Base-by-base conservation (phyloP, 148 eudicot genomes). In the Camellia granthamiana region DNA sequence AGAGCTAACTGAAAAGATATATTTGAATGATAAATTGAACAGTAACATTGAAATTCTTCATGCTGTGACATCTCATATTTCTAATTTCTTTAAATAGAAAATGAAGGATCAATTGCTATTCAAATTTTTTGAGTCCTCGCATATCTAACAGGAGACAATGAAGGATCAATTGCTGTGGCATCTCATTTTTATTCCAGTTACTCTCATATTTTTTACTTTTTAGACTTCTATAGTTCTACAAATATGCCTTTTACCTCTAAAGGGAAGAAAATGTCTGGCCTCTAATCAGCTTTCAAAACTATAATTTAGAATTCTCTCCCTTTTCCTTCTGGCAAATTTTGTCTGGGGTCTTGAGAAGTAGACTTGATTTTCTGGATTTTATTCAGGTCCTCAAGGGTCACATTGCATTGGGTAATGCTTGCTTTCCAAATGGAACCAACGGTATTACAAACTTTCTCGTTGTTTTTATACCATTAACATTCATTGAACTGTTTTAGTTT, bases 381-480 rank as follows among this genome's bases (percentile, higher is more conserved):
- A 19, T 86, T 59, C 90, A 96, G 99, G 99, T 96, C 86, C 92
- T 96, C 66, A 91, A 92, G 88, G 97, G 99, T 63, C 99, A 96
- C 78, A 90, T 96, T 80, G 88, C 90, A 44, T 75, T 96, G 89
- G 98, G 90, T 44, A 86, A 82, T 89, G 99, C 99, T 77, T 83
- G 91, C 82, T 96, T 96, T 90, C 98, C 98, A 3, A 91, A 86
- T 87, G 99, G 99, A 90, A 92, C 97, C 56, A 92, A 84, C 79
- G 97, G 98, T 95, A 93, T 44, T 80, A 69, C 11, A 21, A 13
- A 21, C 81, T 54, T 38, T 51, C 62, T 14, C 18, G 3, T 30
- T 78, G 68, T 59, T 23, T 49, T 19, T 68, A 2, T 21, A 19
- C 70, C 71, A 14, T 58, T 72, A 78, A 51, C 30, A 18, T 65